Base-by-base conservation (phyloP, 371 early-diverging fungal species). In the Mortierella sp. region DNA sequence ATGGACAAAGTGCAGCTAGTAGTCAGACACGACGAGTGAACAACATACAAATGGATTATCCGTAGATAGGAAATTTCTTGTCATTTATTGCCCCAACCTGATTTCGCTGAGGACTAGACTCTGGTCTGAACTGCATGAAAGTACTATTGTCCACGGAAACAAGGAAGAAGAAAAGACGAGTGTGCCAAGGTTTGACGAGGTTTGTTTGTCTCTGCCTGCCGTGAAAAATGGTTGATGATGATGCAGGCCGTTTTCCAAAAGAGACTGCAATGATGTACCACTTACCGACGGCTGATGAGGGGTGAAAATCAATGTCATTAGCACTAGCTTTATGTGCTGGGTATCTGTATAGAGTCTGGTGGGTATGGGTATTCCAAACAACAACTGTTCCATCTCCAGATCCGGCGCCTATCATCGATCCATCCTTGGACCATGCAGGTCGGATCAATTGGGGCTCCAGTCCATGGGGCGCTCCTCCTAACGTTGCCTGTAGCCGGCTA, bases 251-350 rank as follows among this genome's bases (percentile, higher is more conserved):
- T n/a, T n/a, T n/a, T n/a, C n/a, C n/a, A n/a, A n/a, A n/a, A n/a
- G n/a, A n/a, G n/a, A n/a, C n/a, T n/a, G 34, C 25, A 22, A 25
- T 4, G 10, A 5, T 27, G 24, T 7, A 31, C 7, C 39, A 54
- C 78, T 71, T 80, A 83, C 84, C 71, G 47, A 97, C 92, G 14
- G 95, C 94, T 54, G 94, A 94, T 41, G 78, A 85, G 17, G 96
- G 95, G 68, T 95, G 95, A 87, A 95, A 99, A 67, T 96, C 97
- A 0, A 98, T 98, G 50, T 95, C 95, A 60, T 95, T 99, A 2
- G 98, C 96, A 61, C 91, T 90, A 16, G 92, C 96, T 71, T 95
- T 95, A 81, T 99, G 99, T 0, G 99, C 99, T n/a, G 95, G 96
- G 22, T 98, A 70, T 82, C 96, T 98, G 83, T 94, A 95, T 27